phyloP scores from a whole-genome alignment of 148 eudicot species.

The Arbutus unedo region DNA sequence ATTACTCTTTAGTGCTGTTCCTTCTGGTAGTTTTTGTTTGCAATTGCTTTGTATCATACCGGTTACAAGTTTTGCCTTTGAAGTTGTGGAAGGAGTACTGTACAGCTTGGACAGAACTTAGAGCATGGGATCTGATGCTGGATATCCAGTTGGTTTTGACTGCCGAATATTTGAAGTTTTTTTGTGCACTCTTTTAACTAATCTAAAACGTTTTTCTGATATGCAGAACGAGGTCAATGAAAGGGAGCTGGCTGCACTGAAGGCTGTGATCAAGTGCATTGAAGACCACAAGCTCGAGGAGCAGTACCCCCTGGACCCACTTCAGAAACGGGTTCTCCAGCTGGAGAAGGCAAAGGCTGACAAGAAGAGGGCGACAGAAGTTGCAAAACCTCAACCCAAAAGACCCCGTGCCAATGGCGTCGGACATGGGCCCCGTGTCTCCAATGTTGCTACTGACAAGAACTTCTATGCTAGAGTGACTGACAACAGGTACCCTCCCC shows the following conservation, averaged over 20 bases:
- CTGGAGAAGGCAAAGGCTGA: conserved; percentile 97
- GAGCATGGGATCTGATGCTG: background rate
- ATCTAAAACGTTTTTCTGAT: background rate
- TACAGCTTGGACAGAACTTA: background rate
- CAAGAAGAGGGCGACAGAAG: conserved; percentile 84
- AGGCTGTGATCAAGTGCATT: conserved; percentile 82
- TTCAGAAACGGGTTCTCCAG: conserved; percentile 64
- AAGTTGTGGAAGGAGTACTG: background rate
- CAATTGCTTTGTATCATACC: background rate
- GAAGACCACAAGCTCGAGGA: conserved; percentile 91
- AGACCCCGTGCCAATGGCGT: conserved; percentile 80
- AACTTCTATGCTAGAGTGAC: conserved; percentile 55
- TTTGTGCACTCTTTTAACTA: background rate
- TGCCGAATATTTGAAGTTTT: background rate
- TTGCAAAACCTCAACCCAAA: conserved; percentile 87
- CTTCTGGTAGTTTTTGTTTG: conserved; percentile 1
- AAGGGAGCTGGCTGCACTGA: conserved; percentile 80
- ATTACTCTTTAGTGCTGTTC: background rate
- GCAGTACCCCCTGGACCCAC: conserved; percentile 67
- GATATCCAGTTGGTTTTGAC: background rate
- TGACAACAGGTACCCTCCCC: conserved; percentile 79
- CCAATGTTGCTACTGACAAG: conserved; percentile 53
- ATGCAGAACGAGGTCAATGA: conserved; percentile 76
- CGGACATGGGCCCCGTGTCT: conserved; percentile 53
- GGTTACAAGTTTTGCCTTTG: background rate